These are phyloP conservation scores for Termitomyces sp. DNA, from an alignment of 768 basidiomycete genomes.

Conservation along the genomic window DNA sequence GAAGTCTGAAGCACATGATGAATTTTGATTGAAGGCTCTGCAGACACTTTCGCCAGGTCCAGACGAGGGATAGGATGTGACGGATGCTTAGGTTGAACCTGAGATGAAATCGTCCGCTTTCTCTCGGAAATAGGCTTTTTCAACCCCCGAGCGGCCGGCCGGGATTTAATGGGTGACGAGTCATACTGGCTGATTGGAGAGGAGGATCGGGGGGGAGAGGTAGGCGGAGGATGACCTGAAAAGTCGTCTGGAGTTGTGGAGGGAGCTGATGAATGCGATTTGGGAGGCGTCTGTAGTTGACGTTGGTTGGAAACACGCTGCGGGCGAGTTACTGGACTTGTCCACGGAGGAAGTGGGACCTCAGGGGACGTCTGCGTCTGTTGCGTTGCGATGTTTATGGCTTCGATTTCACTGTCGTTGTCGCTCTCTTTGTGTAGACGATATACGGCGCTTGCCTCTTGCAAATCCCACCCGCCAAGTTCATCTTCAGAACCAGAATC, in stretches of 20 bases:
- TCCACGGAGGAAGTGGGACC: not conserved
- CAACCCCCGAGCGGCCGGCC: conserved; percentile 3
- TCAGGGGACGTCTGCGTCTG: conserved; percentile 2
- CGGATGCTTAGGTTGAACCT: not conserved
- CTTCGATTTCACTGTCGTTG: conserved; percentile 28
- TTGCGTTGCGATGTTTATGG: conserved; percentile 18
- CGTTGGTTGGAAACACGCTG: not conserved
- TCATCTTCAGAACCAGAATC: conserved; percentile 24
- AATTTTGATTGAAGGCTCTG: not conserved
- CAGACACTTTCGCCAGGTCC: conserved; percentile 6
- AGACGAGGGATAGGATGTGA: conserved; percentile 12
- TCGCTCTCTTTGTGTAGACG: conserved; percentile 17
- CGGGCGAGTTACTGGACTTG: not conserved
- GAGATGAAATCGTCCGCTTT: conserved; percentile 1
- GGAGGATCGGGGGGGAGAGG: conserved; percentile 17
- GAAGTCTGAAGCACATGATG: not conserved
- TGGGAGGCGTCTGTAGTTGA: conserved; percentile 39
- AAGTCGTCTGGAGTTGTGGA: conserved; percentile 17
- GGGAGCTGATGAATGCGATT: conserved; percentile 9
- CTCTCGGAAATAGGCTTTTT: conserved; percentile 4
- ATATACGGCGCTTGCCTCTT: conserved; percentile 37
- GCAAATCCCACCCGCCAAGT: conserved; percentile 33
- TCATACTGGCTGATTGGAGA: conserved; percentile 12
- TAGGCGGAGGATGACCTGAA: conserved; percentile 10
- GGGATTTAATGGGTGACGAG: conserved; percentile 17